Evolutionary conservation across 805 yeast genomes (phyloP).

Genomic region (Saturnispora sanitii): DNA sequence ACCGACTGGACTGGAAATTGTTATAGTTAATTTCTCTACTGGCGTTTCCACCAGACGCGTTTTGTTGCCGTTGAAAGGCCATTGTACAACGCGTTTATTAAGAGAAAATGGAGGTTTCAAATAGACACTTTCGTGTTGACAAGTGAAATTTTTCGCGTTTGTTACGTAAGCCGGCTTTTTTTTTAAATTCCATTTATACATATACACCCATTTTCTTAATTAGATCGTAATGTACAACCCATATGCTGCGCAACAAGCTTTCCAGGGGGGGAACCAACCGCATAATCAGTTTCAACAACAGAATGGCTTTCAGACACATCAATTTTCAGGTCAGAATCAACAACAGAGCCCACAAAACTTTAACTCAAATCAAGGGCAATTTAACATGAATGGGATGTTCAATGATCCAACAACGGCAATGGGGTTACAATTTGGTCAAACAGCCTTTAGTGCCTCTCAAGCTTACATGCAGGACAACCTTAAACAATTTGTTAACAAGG

Average conservation of each 20-base stretch:
- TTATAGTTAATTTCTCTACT: slow-evolving; percentile 12
- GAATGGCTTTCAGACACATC: slow-evolving; percentile 3
- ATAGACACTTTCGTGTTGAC: background rate
- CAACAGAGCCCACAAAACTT: slow-evolving; percentile 20
- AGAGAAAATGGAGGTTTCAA: too few species aligned
- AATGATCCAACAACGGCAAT: slow-evolving; percentile 73
- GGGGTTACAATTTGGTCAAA: slow-evolving; percentile 83
- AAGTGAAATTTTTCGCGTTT: slow-evolving; percentile 1
- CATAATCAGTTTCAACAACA: too few species aligned
- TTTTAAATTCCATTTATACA: background rate
- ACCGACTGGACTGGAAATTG: slow-evolving; percentile 13
- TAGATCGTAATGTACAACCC: slow-evolving; percentile 4
- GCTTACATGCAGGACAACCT: slow-evolving; percentile 69
- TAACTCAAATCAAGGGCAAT: background rate
- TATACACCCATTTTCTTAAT: background rate
- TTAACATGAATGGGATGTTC: slow-evolving; percentile 21
- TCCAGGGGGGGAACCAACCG: too few species aligned
- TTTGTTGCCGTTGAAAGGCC: too few species aligned
- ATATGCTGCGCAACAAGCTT: slow-evolving; percentile 5
- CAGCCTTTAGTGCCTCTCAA: slow-evolving; percentile 74
- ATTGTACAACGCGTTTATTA: too few species aligned
- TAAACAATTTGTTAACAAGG: slow-evolving; percentile 38
- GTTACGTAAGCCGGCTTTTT: slow-evolving; percentile 4
- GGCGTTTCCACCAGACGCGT: background rate
- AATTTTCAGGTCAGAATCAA: slow-evolving; percentile 15